Evolutionary conservation across 2,329 filamentous ascomycete genomes (phyloP), one percentile per base, ranked within the genome.

Genomic region (Aspergillus brasiliensis): DNA sequence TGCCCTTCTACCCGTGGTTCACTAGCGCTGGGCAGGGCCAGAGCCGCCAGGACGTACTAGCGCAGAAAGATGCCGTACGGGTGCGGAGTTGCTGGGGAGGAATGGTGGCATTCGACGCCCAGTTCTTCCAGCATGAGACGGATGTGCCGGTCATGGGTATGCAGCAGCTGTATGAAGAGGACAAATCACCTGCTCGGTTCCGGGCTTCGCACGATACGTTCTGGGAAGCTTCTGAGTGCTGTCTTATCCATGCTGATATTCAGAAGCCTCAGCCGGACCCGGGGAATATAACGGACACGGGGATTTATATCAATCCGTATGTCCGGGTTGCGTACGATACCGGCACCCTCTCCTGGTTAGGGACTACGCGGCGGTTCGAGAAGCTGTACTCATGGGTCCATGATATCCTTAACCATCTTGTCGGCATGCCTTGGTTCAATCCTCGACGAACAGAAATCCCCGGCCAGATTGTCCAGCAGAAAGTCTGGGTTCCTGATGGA

Each of bases 11-110:
- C 69, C 90, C 90, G 0, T 90, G 88, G 82, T 92, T 92, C 71
- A 82, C 84, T 4, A 74, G 66, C 10, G 72, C 76, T 13, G 80
- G 80, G 1, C 72, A 82, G 13, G 85, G 78, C 0, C 76, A 76
- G n/a, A 86, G 83, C 38, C 81, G 89, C 47, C 78, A 80, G 4
- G 88, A 90, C 70, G 86, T 91, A 17, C 73, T 90, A 1, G 78
- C 77, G 0, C 84, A 86, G 57, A 79, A 72, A 48, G 80, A 82
- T 64, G 77, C 88, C 0, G 89, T 92, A 1, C 83, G 86, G 8
- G 89, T 92, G 1, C 84, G 83, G 67, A 88, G 87, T 64, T 92
- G 90, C 75, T 92, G 90, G 90, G 88, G 89, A 55, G 90, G 90
- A 21, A 91, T 92, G 84, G 87, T 81, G 23, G 79, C 80, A 15